phyloP scores from a whole-genome alignment of 2,329 filamentous ascomycete species.

The Ilyonectria destructans region DNA sequence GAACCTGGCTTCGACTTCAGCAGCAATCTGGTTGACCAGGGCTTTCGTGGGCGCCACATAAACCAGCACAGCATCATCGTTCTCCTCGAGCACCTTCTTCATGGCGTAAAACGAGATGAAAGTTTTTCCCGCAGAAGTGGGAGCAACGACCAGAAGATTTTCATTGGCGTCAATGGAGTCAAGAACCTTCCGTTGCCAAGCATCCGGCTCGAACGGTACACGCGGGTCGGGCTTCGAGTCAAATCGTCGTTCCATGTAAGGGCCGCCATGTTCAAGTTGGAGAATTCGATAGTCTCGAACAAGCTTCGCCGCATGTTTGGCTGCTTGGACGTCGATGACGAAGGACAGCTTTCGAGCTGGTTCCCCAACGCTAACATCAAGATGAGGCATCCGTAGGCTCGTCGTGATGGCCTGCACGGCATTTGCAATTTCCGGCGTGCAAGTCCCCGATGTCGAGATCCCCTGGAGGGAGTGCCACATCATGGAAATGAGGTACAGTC shows the following conservation, averaged over 20 bases:
- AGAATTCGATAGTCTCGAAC: slow-evolving; percentile 59
- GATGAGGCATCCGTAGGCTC: slow-evolving; percentile 23
- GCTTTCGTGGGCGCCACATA: slow-evolving; percentile 89
- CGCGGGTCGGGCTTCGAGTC: slow-evolving; percentile 78
- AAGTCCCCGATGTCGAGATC: slow-evolving; percentile 33
- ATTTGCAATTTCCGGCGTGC: slow-evolving; percentile 31
- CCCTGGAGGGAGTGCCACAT: slow-evolving; percentile 44
- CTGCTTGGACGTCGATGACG: neutral
- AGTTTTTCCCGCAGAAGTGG: slow-evolving; percentile 86
- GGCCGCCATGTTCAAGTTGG: slow-evolving; percentile 79
- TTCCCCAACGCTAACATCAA: slow-evolving; percentile 16
- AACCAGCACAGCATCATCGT: slow-evolving; percentile 80
- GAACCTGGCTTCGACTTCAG: slow-evolving; percentile 83
- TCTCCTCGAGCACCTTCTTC: slow-evolving; percentile 79
- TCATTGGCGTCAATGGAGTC: slow-evolving; percentile 80
- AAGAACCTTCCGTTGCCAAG: slow-evolving; percentile 82
- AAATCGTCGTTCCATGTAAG: slow-evolving; percentile 83
- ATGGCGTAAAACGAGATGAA: slow-evolving; percentile 91
- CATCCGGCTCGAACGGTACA: slow-evolving; percentile 81
- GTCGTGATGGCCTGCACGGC: slow-evolving; percentile 32
- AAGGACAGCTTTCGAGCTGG: slow-evolving; percentile 33
- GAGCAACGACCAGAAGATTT: slow-evolving; percentile 83
- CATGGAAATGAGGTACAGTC: slow-evolving; percentile 45
- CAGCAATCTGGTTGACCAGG: slow-evolving; percentile 87
- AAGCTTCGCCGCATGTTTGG: slow-evolving; percentile 3